Base-by-base conservation (phyloP, 768 basidiomycete genomes). In the Guyanaporus albipodus region DNA sequence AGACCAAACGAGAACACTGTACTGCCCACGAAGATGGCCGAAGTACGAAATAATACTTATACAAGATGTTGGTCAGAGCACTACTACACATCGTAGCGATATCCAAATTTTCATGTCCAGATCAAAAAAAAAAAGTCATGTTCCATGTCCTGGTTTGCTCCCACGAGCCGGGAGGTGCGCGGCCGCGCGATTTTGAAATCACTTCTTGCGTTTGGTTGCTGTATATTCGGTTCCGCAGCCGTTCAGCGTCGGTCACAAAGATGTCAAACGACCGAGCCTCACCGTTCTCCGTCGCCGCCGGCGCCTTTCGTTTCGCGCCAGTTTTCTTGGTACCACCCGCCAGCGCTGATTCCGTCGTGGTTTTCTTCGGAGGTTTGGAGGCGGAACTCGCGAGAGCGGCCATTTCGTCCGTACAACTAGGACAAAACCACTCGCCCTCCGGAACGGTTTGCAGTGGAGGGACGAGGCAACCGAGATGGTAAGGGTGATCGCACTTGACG, bases 351-450 rank as follows among this genome's bases (percentile, higher is more conserved):
- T 11, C 34, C 6, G 8, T 15, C 15, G 48, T 35, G 50, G 42
- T 36, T 63, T 67, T 56, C 29, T 53, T 55, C 11, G 57, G 42
- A 17, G 46, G 1, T 38, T 51, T 55, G 33, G 56, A 44, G 35
- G 49, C 21, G 17, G 42, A 35, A 50, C 19, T 54, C 33, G 56
- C 53, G 22, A 62, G 76, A 6, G 77, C 78, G 9, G 77, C 78
- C 4, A 83, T 83, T 18, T 78, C 74, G 27, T 73, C 72, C 9
- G 68, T 65, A 60, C 92, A 95, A 46, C 79, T 73, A 0, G 85
- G 82, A 58, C 92, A 95, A 73, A 91, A 91, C 91, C 92, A 93
- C 69, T 93, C 88, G 29, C 89, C 94, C 27, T 87, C 85, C 0
- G 94, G 94, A 15, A 94, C 72, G 4, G 74, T 79, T 14, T 70